Conservation (phyloP, 768 basidiomycete genomes). For the Suillus decipiens region DNA sequence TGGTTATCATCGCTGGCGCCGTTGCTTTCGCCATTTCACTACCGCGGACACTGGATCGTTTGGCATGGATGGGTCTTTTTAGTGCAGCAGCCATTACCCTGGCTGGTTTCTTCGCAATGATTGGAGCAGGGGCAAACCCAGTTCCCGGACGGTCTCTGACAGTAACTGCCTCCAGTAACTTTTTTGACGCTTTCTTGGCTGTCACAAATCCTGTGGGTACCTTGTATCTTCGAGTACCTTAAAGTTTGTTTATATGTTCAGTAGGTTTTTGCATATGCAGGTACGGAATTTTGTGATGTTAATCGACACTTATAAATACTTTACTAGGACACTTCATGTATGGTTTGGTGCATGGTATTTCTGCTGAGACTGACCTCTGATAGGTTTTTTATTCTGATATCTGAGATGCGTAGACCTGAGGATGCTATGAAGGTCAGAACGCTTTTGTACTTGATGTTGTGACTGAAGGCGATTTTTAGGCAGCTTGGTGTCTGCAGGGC, state of each 20-base stretch:
- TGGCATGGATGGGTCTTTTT: constrained; percentile 49
- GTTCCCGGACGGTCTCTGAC: constrained; percentile 40
- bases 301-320: background rate
- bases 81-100: constrained; percentile 44
- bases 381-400: constrained; percentile 61
- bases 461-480: constrained; percentile 26
- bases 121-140: constrained; percentile 50
- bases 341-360: constrained; percentile 8
- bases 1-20: constrained; percentile 47
- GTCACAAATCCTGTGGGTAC: constrained; percentile 53
- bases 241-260: background rate
- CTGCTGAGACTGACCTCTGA: constrained; percentile 7
- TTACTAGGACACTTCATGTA: constrained; percentile 53
- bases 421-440: constrained; percentile 56
- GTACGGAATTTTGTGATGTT: constrained; percentile 25
- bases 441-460: background rate
- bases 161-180: constrained; percentile 40
- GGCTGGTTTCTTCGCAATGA: constrained; percentile 52
- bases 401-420: constrained; percentile 52
- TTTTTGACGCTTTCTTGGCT: constrained; percentile 52
- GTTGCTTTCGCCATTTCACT: constrained; percentile 45
- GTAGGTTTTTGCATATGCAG: constrained; percentile 53
- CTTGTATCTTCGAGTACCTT: background rate
- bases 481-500: constrained; percentile 56
- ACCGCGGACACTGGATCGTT: constrained; percentile 47